phyloP scores from a whole-genome alignment of 2,329 filamentous ascomycete genomes.

The Calonectria leucothoes region DNA sequence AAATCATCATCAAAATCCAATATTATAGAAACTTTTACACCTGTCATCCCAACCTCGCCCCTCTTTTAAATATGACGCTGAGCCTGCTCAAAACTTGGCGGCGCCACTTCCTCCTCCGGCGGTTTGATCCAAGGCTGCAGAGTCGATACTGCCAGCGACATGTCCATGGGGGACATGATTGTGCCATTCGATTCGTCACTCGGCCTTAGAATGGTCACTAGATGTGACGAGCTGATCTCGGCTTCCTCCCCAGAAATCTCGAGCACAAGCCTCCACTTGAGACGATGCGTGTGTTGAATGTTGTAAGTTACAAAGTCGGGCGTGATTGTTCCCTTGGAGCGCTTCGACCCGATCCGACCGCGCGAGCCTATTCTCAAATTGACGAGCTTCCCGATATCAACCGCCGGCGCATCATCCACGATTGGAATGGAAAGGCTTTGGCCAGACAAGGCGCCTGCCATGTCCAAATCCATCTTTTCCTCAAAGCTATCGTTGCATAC shows the following conservation, averaged over 20 bases:
- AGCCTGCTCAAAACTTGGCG: conserved; percentile 8
- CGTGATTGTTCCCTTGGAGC: background rate
- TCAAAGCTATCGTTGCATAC: background rate
- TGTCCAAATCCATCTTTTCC: conserved; percentile 3
- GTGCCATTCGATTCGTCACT: conserved; percentile 4
- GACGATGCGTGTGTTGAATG: conserved; percentile 35
- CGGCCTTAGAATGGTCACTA: background rate
- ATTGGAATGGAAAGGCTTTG: conserved; percentile 13
- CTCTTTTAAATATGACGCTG: background rate
- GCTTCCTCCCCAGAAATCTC: background rate
- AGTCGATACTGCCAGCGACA: background rate
- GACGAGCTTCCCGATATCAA: conserved; percentile 22
- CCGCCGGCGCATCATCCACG: background rate
- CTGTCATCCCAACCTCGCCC: background rate
- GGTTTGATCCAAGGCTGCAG: conserved; percentile 4
- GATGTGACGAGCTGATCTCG: background rate
- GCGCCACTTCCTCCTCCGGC: background rate
- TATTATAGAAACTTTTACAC: background rate
- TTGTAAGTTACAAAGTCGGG: conserved; percentile 42
- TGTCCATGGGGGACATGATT: background rate
- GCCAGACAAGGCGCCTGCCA: rapidly evolving
- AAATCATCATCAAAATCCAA: background rate
- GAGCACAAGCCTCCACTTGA: conserved; percentile 28
- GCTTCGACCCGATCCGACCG: background rate
- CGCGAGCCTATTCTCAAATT: conserved; percentile 5